Evolutionary conservation across 1,139 yeast genomes (phyloP).

Genomic region (Diutina pseudorugosa): DNA sequence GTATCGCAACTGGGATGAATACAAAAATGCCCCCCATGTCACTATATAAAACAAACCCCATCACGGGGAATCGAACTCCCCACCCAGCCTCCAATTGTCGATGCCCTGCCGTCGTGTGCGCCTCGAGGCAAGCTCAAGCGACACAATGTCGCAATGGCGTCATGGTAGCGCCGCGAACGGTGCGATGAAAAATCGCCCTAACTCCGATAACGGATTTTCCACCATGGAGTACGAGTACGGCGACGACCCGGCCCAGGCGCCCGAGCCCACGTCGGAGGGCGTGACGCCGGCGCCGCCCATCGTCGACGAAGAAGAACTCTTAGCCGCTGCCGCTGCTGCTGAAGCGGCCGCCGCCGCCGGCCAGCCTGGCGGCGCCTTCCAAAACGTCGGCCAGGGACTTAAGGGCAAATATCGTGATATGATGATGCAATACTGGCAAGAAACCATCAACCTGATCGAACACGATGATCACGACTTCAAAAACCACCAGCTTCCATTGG

Average conservation of each 20-base stretch:
- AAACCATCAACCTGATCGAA: conserved; percentile 81
- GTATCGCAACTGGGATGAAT: neutral
- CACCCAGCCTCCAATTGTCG: too few relatives aligned
- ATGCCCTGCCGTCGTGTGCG: too few relatives aligned
- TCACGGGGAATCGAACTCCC: too few relatives aligned
- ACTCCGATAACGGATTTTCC: conserved; percentile 1
- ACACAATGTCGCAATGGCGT: too few relatives aligned
- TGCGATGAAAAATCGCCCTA: neutral
- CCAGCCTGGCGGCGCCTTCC: conserved; percentile 49
- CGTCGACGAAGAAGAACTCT: conserved; percentile 1
- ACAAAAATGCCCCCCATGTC: too few relatives aligned
- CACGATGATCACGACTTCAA: conserved; percentile 85
- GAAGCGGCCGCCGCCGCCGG: conserved; percentile 3
- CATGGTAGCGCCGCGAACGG: neutral
- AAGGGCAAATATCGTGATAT: conserved; percentile 70
- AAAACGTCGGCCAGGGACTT: conserved; percentile 89
- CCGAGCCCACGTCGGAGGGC: neutral
- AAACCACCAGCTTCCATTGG: conserved; percentile 87
- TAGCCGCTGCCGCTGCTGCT: conserved; percentile 2
- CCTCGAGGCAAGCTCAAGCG: too few relatives aligned
- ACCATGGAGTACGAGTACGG: conserved; percentile 4
- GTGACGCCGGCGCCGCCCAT: neutral
- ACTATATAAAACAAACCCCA: too few relatives aligned
- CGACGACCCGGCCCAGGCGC: neutral
- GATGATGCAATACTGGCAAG: conserved; percentile 97